phyloP scores from a whole-genome alignment of 352 stramenopile species.

The Lagenidium giganteum region DNA sequence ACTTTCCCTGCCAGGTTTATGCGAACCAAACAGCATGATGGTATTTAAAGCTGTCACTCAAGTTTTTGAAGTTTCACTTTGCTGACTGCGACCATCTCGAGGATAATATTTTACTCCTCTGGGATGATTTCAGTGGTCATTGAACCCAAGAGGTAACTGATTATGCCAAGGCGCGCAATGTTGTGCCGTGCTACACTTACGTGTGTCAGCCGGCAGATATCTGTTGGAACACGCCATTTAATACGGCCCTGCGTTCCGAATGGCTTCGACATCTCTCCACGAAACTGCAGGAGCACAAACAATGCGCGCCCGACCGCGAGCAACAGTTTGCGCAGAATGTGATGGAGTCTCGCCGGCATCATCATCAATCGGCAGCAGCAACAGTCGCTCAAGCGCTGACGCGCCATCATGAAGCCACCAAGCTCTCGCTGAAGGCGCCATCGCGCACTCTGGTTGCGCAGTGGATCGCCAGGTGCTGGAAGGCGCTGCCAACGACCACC shows the following conservation, averaged over 20 bases:
- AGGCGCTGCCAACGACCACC: neutral
- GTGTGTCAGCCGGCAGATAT: conserved; percentile 17
- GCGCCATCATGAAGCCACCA: neutral
- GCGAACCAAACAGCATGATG: conserved; percentile 9
- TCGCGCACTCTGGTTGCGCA: neutral
- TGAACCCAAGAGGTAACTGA: conserved; percentile 12
- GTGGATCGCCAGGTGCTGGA: conserved; percentile 1
- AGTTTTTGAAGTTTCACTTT: conserved; percentile 15
- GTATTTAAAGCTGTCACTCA: conserved; percentile 8
- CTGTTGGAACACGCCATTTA: conserved; percentile 16
- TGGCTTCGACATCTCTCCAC: too few species aligned
- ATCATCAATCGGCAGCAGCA: neutral
- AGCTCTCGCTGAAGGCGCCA: neutral
- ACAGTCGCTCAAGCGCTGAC: neutral
- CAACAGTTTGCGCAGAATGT: too few species aligned
- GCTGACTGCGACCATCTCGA: neutral
- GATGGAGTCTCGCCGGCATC: conserved; percentile 2
- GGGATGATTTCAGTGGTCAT: conserved; percentile 18
- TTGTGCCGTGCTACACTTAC: conserved; percentile 6
- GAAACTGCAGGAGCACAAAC: too few species aligned
- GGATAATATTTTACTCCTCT: conserved; percentile 15
- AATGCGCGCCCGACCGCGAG: too few species aligned
- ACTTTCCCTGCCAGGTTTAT: neutral
- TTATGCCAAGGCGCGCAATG: conserved; percentile 2
- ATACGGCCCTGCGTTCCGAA: conserved; percentile 1